phyloP scores from a whole-genome alignment of 2,329 filamentous ascomycete genomes.

The Huntiella abstrusa region DNA sequence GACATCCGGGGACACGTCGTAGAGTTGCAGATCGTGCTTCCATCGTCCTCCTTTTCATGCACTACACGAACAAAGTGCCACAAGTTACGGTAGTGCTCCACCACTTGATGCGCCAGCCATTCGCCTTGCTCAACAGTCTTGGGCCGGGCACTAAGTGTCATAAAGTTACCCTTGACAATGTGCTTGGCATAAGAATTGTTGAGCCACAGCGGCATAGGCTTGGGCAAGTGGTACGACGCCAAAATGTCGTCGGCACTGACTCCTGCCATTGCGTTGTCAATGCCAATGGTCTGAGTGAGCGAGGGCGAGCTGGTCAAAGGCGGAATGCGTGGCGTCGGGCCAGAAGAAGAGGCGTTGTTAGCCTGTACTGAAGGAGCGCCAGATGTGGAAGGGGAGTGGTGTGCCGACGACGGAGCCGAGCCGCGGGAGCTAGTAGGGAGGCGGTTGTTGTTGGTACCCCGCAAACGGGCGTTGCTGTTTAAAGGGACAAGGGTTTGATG shows the following conservation, averaged over 20 bases:
- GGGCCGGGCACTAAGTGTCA: slow-evolving; percentile 82
- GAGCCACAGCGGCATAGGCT: slow-evolving; percentile 53
- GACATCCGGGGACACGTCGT: slow-evolving; percentile 81
- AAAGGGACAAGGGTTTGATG: not conserved
- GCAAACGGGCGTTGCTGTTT: slow-evolving; percentile 17
- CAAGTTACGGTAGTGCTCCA: slow-evolving; percentile 78
- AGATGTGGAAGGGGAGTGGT: slow-evolving; percentile 21
- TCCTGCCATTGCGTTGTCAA: slow-evolving; percentile 39
- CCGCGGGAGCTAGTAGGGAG: slow-evolving; percentile 33
- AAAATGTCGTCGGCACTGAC: slow-evolving; percentile 35
- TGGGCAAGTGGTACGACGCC: slow-evolving; percentile 43
- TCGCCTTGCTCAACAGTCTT: slow-evolving; percentile 88
- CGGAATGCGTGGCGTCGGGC: slow-evolving; percentile 27
- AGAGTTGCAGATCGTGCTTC: slow-evolving; percentile 64
- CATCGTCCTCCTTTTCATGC: slow-evolving; percentile 67
- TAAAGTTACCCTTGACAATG: slow-evolving; percentile 93
- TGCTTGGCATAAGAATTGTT: slow-evolving; percentile 59
- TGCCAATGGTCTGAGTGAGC: slow-evolving; percentile 46
- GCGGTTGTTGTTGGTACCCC: slow-evolving; percentile 18
- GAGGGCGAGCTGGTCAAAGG: slow-evolving; percentile 45
- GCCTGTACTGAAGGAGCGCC: slow-evolving; percentile 6
- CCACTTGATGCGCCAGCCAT: slow-evolving; percentile 91
- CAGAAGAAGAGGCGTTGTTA: slow-evolving; percentile 3
- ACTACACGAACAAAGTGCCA: slow-evolving; percentile 80
- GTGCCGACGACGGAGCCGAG: slow-evolving; percentile 28